Evolutionary conservation across 768 basidiomycete species (phyloP).

Genomic region (Pleurotus giganteus): DNA sequence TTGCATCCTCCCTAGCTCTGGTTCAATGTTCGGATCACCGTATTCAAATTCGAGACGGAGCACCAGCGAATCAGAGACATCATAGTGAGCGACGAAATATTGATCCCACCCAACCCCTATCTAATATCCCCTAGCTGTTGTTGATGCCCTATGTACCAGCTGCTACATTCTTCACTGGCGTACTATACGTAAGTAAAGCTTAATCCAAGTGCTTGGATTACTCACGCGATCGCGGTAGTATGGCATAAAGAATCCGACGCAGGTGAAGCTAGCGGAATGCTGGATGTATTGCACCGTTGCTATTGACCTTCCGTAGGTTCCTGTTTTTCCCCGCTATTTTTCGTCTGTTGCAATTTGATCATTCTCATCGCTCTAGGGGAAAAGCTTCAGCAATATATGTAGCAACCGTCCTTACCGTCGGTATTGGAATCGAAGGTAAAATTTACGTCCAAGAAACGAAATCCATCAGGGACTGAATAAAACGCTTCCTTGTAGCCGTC

Average conservation of each 20-base stretch:
- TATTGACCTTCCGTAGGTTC: neutral
- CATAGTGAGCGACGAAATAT: neutral
- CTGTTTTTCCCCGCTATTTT: neutral
- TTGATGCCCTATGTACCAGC: neutral
- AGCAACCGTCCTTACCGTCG: neutral
- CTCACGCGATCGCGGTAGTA: neutral
- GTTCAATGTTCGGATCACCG: conserved; percentile 1
- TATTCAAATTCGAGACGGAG: neutral
- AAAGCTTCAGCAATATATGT: neutral
- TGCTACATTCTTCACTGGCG: neutral
- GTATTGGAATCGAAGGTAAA: conserved; percentile 2
- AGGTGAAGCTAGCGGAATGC: conserved; percentile 1
- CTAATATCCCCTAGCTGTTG: neutral
- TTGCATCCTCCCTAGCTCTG: conserved; percentile 1
- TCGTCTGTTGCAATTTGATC: neutral
- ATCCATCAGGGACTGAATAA: neutral
- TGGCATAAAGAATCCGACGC: neutral
- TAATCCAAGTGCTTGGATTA: neutral
- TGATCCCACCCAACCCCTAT: neutral
- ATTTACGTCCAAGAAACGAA: neutral
- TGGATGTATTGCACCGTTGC: conserved; percentile 3
- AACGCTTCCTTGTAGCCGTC: neutral
- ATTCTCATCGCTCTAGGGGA: neutral
- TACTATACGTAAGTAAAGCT: neutral
- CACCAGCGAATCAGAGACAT: neutral